Percentiles rank a stretch among this genome's conserved stretches.
Conservation (phyloP, 2,329 filamentous ascomycete species). For the Hymenoscyphus fructigenus region DNA sequence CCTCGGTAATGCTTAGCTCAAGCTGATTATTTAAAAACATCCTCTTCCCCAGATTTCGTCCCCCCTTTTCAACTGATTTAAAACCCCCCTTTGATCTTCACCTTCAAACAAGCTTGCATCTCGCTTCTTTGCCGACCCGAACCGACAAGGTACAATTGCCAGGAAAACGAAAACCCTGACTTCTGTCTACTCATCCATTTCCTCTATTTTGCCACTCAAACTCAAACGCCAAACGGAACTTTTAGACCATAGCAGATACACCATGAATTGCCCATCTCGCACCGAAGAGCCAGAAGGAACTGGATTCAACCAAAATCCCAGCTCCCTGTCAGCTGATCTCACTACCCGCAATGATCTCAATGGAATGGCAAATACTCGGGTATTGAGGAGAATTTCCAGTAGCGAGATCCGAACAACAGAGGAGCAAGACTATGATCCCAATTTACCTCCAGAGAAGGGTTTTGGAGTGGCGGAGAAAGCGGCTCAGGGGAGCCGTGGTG, state of each 20-base stretch:
- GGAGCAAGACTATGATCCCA: constrained; percentile 22
- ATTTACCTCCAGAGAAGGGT: constrained; percentile 12
- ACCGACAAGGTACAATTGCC: neutral
- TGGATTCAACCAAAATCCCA: constrained; percentile 62
- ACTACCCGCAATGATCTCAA: constrained; percentile 64
- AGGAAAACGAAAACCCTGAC: too few relatives aligned
- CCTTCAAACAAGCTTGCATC: neutral
- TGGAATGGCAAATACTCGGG: constrained; percentile 56
- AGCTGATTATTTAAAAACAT: neutral
- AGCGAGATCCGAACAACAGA: constrained; percentile 34
- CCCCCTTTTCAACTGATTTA: too few relatives aligned
- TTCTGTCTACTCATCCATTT: neutral
- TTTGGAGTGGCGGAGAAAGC: constrained; percentile 2
- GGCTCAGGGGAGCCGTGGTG: constrained; percentile 8
- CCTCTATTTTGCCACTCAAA: neutral
- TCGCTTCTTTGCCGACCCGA: neutral
- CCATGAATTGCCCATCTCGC: constrained; percentile 66
- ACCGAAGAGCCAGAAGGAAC: constrained; percentile 55
- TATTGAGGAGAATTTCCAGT: constrained; percentile 46
- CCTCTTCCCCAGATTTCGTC: neutral
- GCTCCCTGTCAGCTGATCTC: constrained; percentile 54
- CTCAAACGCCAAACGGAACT: neutral
- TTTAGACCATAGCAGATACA: constrained; percentile 11
- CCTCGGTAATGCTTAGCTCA: too few relatives aligned
- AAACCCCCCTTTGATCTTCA: neutral